Percentiles rank a stretch among this genome's conserved stretches.
Evolutionary conservation across 371 early-diverging fungal genomes (phyloP).

Genomic region (Mucor velutinosus): DNA sequence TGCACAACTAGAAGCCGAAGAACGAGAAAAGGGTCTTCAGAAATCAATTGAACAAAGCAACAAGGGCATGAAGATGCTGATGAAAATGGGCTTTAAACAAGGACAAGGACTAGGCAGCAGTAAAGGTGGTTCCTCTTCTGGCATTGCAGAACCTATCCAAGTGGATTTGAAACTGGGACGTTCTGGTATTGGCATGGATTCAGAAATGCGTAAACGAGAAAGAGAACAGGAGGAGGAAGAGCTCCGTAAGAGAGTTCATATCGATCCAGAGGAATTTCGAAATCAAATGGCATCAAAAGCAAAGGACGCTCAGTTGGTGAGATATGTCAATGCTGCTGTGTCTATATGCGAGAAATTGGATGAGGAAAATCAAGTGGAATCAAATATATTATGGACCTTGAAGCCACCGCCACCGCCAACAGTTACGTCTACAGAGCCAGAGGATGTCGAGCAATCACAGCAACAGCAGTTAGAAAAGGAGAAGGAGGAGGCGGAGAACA

Average conservation of each 20-base stretch:
- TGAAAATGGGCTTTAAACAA: conserved; percentile 74
- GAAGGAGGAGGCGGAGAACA: conserved; percentile 2
- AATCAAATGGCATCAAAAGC: conserved; percentile 32
- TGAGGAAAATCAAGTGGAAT: conserved; percentile 25
- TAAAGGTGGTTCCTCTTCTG: conserved; percentile 5
- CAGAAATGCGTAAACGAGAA: conserved; percentile 32
- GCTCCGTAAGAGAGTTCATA: conserved; percentile 22
- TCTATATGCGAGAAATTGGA: conserved; percentile 48
- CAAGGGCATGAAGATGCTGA: conserved; percentile 71
- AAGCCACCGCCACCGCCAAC: conserved; percentile 23
- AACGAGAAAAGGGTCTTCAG: conserved; percentile 56
- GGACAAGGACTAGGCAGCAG: conserved; percentile 40
- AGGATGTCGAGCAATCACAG: conserved; percentile 8
- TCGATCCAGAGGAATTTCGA: conserved; percentile 45
- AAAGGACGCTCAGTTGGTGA: conserved; percentile 29
- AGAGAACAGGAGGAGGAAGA: conserved; percentile 39
- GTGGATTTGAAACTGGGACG: conserved; percentile 53
- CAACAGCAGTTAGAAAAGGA: conserved; percentile 2
- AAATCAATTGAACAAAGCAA: conserved; percentile 52
- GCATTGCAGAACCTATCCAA: conserved; percentile 47
- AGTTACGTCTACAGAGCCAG: not conserved
- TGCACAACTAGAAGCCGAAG: conserved; percentile 49
- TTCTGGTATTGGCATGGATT: conserved; percentile 53
- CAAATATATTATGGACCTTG: conserved; percentile 30
- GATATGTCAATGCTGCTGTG: conserved; percentile 39